Evolutionary conservation across 139 green algal species (phyloP).

Genomic region (Zygnema cylindricum): DNA sequence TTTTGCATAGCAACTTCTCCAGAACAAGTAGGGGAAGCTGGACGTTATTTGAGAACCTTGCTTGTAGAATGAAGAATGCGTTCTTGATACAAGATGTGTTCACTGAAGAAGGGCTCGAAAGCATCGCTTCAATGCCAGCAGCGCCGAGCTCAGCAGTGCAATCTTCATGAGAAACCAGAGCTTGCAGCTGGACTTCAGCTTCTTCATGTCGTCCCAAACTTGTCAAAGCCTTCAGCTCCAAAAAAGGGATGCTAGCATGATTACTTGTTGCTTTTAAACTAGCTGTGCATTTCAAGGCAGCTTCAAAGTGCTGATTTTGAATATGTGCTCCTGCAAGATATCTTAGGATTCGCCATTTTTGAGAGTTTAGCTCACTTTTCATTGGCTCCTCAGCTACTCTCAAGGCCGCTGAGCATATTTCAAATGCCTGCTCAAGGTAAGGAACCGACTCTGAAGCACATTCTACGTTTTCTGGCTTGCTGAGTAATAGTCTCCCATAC

Average conservation of each 20-base stretch:
- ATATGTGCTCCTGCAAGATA: conserved; percentile 47
- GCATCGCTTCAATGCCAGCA: conserved; percentile 3
- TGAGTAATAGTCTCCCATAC: conserved; percentile 29
- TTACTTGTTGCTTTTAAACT: conserved; percentile 29
- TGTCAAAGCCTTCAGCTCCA: conserved; percentile 35
- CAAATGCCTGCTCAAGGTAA: conserved; percentile 41
- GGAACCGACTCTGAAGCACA: conserved; percentile 16
- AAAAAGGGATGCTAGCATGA: conserved; percentile 40
- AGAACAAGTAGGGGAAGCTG: background rate
- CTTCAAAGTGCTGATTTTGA: conserved; percentile 23
- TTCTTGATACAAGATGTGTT: background rate
- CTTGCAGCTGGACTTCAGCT: conserved; percentile 5
- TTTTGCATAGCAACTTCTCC: background rate
- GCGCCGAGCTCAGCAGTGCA: background rate
- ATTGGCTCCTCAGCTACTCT: background rate
- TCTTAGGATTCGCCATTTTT: conserved; percentile 5
- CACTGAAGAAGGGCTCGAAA: background rate
- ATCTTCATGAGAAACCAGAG: conserved; percentile 20
- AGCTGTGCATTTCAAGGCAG: conserved; percentile 41
- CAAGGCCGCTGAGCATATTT: conserved; percentile 27
- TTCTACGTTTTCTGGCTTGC: background rate
- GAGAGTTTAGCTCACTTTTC: conserved; percentile 8
- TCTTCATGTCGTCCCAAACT: conserved; percentile 11
- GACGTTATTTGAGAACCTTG: background rate
- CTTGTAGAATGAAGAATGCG: conserved; percentile 15